phyloP scores from a whole-genome alignment of 2,329 filamentous ascomycete genomes.

The Lachnellula suecica region DNA sequence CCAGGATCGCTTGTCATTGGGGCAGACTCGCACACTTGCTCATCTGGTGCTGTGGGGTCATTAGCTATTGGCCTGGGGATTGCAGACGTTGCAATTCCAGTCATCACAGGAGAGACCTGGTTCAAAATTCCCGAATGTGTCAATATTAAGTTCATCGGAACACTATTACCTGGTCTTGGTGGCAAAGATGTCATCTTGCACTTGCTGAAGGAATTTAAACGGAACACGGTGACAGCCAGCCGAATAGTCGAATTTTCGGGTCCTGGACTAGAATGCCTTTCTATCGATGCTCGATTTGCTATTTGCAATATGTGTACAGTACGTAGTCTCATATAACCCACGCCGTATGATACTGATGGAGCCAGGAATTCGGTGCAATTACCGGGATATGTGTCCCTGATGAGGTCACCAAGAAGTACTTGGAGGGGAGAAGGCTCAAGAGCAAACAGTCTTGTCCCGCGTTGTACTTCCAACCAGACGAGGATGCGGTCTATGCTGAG shows the following conservation, averaged over 20 bases:
- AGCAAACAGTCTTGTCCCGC: conserved; percentile 35
- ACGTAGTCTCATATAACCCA: too few relatives aligned
- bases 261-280: conserved; percentile 38
- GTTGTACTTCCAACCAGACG: conserved; percentile 41
- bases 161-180: conserved; percentile 36
- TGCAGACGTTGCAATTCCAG: conserved; percentile 43
- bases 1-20: conserved; percentile 44
- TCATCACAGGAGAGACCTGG: conserved; percentile 47
- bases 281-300: conserved; percentile 44
- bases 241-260: conserved; percentile 46
- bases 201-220: conserved; percentile 41
- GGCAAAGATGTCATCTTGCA: conserved; percentile 48
- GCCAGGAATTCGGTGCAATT: conserved; percentile 40
- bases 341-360: too few relatives aligned
- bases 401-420: conserved; percentile 35
- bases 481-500: conserved; percentile 38
- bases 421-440: conserved; percentile 22
- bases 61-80: conserved; percentile 46
- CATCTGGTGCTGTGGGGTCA: conserved; percentile 39
- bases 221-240: conserved; percentile 45
- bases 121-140: conserved; percentile 44
- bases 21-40: conserved; percentile 47
- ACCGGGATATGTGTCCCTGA: conserved; percentile 43
- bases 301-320: conserved; percentile 46
- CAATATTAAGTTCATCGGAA: conserved; percentile 39